phyloP scores from a whole-genome alignment of 2,329 filamentous ascomycete genomes.

The Endoconidiophora laricicola region DNA sequence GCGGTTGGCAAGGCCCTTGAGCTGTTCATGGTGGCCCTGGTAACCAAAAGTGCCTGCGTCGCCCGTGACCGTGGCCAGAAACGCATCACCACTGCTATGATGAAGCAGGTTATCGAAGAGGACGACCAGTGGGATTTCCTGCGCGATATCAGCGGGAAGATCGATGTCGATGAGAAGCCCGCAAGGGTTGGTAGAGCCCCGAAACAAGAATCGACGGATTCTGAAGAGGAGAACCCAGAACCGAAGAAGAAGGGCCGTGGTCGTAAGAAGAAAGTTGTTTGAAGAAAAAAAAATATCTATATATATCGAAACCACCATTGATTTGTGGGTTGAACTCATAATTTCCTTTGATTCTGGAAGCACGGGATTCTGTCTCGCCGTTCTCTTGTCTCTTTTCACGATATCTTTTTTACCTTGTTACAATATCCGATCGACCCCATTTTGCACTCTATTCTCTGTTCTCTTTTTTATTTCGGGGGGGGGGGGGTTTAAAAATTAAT shows the following conservation, averaged over 20 bases:
- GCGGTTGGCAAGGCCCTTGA: conserved; percentile 92
- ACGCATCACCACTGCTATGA: conserved; percentile 73
- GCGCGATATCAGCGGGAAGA: conserved; percentile 73
- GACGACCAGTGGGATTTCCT: conserved; percentile 93
- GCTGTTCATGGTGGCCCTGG: conserved; percentile 92
- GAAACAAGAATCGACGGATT: conserved; percentile 27
- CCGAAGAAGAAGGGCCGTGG: conserved; percentile 32
- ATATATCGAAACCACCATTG: not conserved
- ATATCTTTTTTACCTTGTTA: not conserved
- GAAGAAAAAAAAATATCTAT: not conserved
- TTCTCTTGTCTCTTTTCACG: not conserved
- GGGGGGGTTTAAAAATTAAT: no score
- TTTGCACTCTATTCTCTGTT: no score
- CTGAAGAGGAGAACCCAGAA: conserved; percentile 31
- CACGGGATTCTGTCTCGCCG: no score
- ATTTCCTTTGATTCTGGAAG: not conserved
- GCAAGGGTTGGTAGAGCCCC: conserved; percentile 22
- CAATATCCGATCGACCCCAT: no score
- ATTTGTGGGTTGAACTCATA: not conserved
- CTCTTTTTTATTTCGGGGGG: no score
- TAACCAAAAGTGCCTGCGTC: conserved; percentile 72
- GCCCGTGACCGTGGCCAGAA: conserved; percentile 73
- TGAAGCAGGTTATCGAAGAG: conserved; percentile 76
- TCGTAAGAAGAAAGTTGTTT: conserved; percentile 30
- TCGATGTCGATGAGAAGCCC: conserved; percentile 42